A percentile compares a stretch with the other conserved stretches of the same genome.
Evolutionary conservation across 352 stramenopile genomes (phyloP).

Genomic region (Phytophthora citrophthora): DNA sequence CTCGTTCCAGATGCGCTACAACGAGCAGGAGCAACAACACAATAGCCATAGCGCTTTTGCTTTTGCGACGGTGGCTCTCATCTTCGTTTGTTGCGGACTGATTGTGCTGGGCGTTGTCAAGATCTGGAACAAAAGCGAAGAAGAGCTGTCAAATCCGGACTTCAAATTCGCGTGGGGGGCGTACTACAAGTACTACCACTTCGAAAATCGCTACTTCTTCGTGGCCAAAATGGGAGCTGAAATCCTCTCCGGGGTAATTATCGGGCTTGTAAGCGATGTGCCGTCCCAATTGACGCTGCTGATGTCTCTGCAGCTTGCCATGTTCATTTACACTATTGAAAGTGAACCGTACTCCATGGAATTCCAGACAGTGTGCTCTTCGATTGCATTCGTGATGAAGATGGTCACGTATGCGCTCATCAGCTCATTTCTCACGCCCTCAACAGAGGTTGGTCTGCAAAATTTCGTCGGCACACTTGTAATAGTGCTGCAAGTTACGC

Average conservation of each 20-base stretch:
- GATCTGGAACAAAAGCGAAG: slow-evolving; percentile 68
- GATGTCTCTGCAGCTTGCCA: slow-evolving; percentile 71
- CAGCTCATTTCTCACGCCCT: slow-evolving; percentile 71
- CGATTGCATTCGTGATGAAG: slow-evolving; percentile 81
- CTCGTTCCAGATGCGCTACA: slow-evolving; percentile 82
- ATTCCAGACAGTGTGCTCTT: slow-evolving; percentile 76
- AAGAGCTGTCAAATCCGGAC: slow-evolving; percentile 59
- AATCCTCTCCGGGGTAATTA: slow-evolving; percentile 75
- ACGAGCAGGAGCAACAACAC: slow-evolving; percentile 45
- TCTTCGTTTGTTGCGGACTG: slow-evolving; percentile 69
- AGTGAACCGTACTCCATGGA: slow-evolving; percentile 69
- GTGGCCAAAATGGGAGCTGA: slow-evolving; percentile 81
- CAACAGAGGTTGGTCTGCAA: slow-evolving; percentile 50
- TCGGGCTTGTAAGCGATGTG: slow-evolving; percentile 76
- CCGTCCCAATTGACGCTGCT: slow-evolving; percentile 77
- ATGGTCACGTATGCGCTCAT: slow-evolving; percentile 87
- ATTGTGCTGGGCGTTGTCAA: slow-evolving; percentile 72
- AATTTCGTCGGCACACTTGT: slow-evolving; percentile 69
- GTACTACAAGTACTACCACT: slow-evolving; percentile 87
- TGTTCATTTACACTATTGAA: slow-evolving; percentile 80
- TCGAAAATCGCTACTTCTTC: slow-evolving; percentile 72
- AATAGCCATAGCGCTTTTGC: slow-evolving; percentile 58
- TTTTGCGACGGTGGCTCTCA: slow-evolving; percentile 65
- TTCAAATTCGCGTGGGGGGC: slow-evolving; percentile 85
- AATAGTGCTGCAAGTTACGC: slow-evolving; percentile 65